These are phyloP conservation scores for Boletus tomentosulus DNA, from an alignment of 768 basidiomycete genomes.

Conservation along the genomic window DNA sequence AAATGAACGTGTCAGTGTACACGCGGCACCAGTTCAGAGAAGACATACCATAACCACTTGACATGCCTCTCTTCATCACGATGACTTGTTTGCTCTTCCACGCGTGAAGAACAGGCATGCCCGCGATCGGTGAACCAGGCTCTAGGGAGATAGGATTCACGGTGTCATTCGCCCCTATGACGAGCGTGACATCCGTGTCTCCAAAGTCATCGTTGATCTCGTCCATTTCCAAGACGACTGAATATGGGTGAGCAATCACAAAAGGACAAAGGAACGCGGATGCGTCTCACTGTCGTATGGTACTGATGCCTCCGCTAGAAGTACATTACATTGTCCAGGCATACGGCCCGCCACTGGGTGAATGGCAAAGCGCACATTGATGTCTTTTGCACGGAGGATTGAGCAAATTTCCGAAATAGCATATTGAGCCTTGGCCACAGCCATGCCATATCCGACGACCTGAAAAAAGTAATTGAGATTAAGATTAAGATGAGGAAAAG, in stretches of 20 bases:
- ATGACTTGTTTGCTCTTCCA: conserved; percentile 93
- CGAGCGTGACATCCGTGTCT: conserved; percentile 85
- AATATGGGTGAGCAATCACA: not conserved
- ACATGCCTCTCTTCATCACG: conserved; percentile 90
- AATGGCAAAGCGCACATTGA: conserved; percentile 82
- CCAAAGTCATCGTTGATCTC: conserved; percentile 91
- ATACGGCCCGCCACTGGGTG: conserved; percentile 91
- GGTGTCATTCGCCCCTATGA: conserved; percentile 90
- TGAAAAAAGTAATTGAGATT: conserved; percentile 22
- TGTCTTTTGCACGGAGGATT: conserved; percentile 65
- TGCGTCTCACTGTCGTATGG: conserved; percentile 74
- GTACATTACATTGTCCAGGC: conserved; percentile 93
- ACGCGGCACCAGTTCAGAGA: not conserved
- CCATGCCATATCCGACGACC: conserved; percentile 90
- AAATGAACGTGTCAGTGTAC: not conserved
- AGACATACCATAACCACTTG: conserved; percentile 74
- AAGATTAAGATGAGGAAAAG: not conserved
- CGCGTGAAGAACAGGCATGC: conserved; percentile 88
- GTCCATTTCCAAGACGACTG: conserved; percentile 90
- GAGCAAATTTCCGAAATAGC: conserved; percentile 71
- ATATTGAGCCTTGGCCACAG: conserved; percentile 87
- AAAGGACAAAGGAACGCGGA: not conserved
- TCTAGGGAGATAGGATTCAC: conserved; percentile 90
- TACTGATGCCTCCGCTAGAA: conserved; percentile 85
- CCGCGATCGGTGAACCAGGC: conserved; percentile 81